Percentiles rank a stretch among this genome's conserved stretches.
phyloP scores from a whole-genome alignment of 495 filamentous ascomycete species.

The Trichoderma erinaceum region DNA sequence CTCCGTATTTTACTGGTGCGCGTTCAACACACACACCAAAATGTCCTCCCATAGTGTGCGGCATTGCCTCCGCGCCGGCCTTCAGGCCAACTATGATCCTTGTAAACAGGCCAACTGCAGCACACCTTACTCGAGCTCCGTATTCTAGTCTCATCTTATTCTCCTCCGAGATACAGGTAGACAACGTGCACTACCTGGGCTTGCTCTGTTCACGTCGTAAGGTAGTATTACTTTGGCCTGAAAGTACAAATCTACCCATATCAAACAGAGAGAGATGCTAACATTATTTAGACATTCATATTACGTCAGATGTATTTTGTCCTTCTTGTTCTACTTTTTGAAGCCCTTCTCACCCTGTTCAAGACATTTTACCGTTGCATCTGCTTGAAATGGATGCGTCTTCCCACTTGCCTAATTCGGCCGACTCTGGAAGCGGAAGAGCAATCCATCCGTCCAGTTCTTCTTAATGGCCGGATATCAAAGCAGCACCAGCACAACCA shows the following conservation, averaged over 20 bases:
- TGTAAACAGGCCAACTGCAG: no score
- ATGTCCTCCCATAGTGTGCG: neutral
- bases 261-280: no score
- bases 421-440: neutral
- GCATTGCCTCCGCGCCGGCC: conserved; percentile 10
- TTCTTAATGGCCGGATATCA: neutral
- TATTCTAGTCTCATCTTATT: neutral
- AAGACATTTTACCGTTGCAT: neutral
- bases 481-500: neutral
- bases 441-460: conserved; percentile 1
- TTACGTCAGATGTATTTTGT: neutral
- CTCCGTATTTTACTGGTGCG: conserved; percentile 10
- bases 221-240: no score
- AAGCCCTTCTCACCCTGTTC: neutral
- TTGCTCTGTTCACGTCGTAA: no score
- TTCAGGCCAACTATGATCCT: neutral
- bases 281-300: neutral
- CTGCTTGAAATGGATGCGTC: conserved; percentile 13
- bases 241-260: no score
- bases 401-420: conserved; percentile 10
- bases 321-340: neutral
- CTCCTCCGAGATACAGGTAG: neutral
- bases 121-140: neutral
- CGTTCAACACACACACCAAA: neutral
- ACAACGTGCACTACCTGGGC: no score